phyloP scores from a whole-genome alignment of 140 eudicot genomes.

The Flaveria floridana region DNA sequence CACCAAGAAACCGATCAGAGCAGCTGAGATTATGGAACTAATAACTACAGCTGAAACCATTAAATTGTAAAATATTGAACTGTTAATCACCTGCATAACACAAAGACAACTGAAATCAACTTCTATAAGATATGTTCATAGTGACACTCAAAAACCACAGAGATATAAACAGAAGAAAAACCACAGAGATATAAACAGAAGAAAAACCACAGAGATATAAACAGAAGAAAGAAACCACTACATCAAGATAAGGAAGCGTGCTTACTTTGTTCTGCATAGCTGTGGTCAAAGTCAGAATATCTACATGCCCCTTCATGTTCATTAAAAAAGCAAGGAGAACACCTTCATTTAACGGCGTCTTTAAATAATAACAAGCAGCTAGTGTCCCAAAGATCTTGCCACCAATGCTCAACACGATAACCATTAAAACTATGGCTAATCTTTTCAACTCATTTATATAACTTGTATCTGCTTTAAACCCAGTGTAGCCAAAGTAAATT shows the following conservation, averaged over 20 bases:
- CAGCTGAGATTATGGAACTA: conserved; percentile 68
- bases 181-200: neutral
- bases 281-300: conserved; percentile 56
- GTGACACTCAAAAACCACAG: neutral
- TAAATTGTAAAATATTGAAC: conserved; percentile 53
- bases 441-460: conserved; percentile 29
- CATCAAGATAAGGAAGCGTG: conserved; percentile 2
- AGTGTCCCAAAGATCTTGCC: conserved; percentile 85
- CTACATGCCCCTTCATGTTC: conserved; percentile 94
- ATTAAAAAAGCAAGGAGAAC: conserved; percentile 75
- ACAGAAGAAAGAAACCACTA: neutral
- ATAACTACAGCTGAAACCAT: conserved; percentile 65
- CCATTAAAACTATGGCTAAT: conserved; percentile 43
- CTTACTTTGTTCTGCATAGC: conserved; percentile 59
- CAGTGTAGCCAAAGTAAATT: conserved; percentile 79
- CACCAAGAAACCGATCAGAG: conserved; percentile 60
- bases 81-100: conserved; percentile 48
- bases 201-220: neutral
- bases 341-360: conserved; percentile 76
- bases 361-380: conserved; percentile 65
- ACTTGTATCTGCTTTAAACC: conserved; percentile 75
- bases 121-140: neutral
- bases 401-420: conserved; percentile 72
- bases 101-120: neutral
- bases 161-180: neutral